phyloP scores from a whole-genome alignment of 176 grass and related monocot species.

The Phoenix dactylifera region DNA sequence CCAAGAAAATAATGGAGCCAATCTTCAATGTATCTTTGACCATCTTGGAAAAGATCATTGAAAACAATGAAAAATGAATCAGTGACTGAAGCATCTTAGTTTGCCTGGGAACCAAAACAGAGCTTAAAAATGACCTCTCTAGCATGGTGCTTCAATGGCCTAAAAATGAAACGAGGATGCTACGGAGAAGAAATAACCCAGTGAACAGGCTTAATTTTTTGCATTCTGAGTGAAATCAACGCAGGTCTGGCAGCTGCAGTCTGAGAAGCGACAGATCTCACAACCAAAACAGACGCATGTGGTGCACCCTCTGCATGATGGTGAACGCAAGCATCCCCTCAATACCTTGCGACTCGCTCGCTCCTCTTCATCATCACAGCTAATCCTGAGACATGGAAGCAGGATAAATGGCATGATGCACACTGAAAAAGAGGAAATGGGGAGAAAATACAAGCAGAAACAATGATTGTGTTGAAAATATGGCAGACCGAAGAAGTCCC shows the following conservation, averaged over 20 bases:
- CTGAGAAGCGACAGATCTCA: slow-evolving; percentile 76
- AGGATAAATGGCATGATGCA: background rate
- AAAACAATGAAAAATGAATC: no score
- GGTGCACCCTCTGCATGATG: slow-evolving; percentile 73
- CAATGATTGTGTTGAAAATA: no score
- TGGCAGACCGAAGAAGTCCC: no score
- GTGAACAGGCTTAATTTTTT: no score
- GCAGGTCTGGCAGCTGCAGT: slow-evolving; percentile 89
- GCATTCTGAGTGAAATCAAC: slow-evolving; percentile 72
- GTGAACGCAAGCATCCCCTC: slow-evolving; percentile 46
- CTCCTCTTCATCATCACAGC: slow-evolving; percentile 83
- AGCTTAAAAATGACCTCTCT: no score
- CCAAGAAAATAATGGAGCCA: slow-evolving; percentile 2
- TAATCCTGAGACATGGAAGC: slow-evolving; percentile 25
- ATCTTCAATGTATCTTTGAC: background rate
- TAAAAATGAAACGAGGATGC: no score
- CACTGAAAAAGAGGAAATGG: no score
- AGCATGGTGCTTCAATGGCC: no score
- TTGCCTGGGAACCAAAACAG: no score
- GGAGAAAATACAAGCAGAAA: no score
- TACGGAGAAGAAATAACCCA: no score
- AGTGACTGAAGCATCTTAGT: no score
- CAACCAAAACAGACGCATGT: slow-evolving; percentile 96
- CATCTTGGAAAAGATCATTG: background rate
- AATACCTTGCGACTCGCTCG: slow-evolving; percentile 80